These are phyloP conservation scores for Delphinella strobiligena DNA, from an alignment of 2,329 filamentous ascomycete species.

Conservation along the genomic window DNA sequence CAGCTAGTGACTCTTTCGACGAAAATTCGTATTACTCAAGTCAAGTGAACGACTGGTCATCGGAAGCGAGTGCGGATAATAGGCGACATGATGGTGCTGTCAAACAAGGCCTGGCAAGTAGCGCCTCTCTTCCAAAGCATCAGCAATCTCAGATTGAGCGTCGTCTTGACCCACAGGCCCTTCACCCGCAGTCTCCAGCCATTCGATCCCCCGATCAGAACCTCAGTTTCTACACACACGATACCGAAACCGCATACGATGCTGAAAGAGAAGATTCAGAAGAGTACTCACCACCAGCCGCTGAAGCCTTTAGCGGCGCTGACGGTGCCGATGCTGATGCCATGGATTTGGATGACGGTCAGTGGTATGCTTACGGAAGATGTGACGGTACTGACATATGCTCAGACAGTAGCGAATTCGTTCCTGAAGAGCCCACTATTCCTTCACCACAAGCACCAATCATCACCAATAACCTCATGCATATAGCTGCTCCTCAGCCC, in stretches of 20 bases:
- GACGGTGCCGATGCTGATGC: slow-evolving; percentile 7
- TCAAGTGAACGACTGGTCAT: slow-evolving; percentile 58
- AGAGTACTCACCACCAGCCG: slow-evolving; percentile 34
- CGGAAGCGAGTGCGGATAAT: slow-evolving; percentile 28
- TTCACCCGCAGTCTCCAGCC: not conserved
- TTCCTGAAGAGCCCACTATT: slow-evolving; percentile 12
- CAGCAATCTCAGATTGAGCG: not conserved
- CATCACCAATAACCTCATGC: slow-evolving; percentile 49
- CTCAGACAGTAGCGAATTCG: slow-evolving; percentile 9
- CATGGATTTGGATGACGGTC: slow-evolving; percentile 9
- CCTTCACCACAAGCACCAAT: slow-evolving; percentile 44
- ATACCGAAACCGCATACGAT: slow-evolving; percentile 7
- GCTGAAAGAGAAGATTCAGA: slow-evolving; percentile 27
- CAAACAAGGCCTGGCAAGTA: slow-evolving; percentile 5
- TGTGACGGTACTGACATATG: slow-evolving; percentile 10
- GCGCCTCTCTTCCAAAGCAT: slow-evolving; percentile 3
- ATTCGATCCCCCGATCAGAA: not conserved
- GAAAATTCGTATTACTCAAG: slow-evolving; percentile 95
- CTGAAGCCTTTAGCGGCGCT: slow-evolving; percentile 19
- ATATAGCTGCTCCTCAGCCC: slow-evolving; percentile 64
- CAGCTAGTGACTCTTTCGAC: slow-evolving; percentile 73
- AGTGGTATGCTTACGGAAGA: slow-evolving; percentile 12
- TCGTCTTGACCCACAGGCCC: slow-evolving; percentile 5
- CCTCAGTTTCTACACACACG: slow-evolving; percentile 1
- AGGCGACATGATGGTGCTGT: slow-evolving; percentile 1